phyloP scores from a whole-genome alignment of 345 rosid genomes.

The Euphorbia lathyris region DNA sequence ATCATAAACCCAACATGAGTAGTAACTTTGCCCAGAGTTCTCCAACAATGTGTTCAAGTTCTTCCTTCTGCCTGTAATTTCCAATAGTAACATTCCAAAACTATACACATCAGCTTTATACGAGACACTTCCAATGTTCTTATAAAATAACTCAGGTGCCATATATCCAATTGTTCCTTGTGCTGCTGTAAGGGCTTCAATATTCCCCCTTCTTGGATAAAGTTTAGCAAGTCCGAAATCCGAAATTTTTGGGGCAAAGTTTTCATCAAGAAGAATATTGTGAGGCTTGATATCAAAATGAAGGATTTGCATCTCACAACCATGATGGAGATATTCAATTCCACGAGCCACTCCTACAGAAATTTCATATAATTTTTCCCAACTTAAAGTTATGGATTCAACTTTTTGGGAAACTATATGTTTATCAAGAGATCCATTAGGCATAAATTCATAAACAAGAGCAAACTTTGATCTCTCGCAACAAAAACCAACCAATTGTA shows the following conservation, averaged over 20 bases:
- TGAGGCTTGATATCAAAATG: constrained; percentile 8
- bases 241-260: not conserved
- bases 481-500: not conserved
- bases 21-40: not conserved
- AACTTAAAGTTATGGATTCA: not conserved
- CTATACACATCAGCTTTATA: constrained; percentile 4
- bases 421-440: constrained; percentile 19
- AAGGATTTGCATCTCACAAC: constrained; percentile 4
- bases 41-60: not conserved
- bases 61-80: constrained; percentile 1
- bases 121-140: not conserved
- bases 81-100: constrained; percentile 2
- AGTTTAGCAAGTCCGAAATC: constrained; percentile 1
- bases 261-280: constrained; percentile 10
- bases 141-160: constrained; percentile 7
- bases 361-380: constrained; percentile 10
- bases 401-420: not conserved
- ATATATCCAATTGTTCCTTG: constrained; percentile 5
- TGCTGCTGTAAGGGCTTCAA: constrained; percentile 6
- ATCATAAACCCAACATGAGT: not conserved
- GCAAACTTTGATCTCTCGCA: constrained; percentile 7
- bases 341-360: constrained; percentile 17
- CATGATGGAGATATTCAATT: constrained; percentile 7
- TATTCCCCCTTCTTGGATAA: not conserved
- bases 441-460: constrained; percentile 16